phyloP scores from a whole-genome alignment of 345 rosid species.

The Iberis pinnata region DNA sequence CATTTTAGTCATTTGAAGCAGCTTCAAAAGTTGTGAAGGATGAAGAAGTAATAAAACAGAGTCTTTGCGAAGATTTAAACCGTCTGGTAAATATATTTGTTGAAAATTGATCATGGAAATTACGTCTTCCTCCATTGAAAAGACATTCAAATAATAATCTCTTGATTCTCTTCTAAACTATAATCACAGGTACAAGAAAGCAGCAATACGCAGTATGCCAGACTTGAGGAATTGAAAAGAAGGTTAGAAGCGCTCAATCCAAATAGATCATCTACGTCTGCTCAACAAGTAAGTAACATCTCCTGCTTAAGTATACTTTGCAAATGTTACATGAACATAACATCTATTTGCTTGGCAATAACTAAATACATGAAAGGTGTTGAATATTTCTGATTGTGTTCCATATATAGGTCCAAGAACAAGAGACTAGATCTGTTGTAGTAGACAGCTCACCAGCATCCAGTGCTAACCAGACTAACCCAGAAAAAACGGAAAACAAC shows the following conservation, averaged over 20 bases:
- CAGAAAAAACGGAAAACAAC: conserved; percentile 27
- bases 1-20: conserved; percentile 53
- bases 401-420: conserved; percentile 40
- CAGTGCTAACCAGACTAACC: conserved; percentile 23
- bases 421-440: conserved; percentile 30
- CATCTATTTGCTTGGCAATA: conserved; percentile 3
- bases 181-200: conserved; percentile 62
- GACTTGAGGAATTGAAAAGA: conserved; percentile 76
- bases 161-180: conserved; percentile 5
- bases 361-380: conserved; percentile 12
- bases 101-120: neutral
- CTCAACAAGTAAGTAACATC: conserved; percentile 40
- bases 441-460: conserved; percentile 34
- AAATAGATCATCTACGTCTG: conserved; percentile 39
- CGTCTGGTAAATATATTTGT: conserved; percentile 47
- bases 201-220: conserved; percentile 57
- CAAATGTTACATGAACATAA: neutral
- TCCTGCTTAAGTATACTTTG: conserved; percentile 10
- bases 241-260: conserved; percentile 73
- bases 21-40: conserved; percentile 56
- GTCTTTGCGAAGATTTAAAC: conserved; percentile 73
- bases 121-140: neutral
- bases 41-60: conserved; percentile 75
- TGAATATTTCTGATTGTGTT: conserved; percentile 25
- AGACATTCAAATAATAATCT: conserved; percentile 2